These are phyloP conservation scores for Eucalyptus globulus DNA, from an alignment of 345 rosid genomes.

Conservation along the genomic window DNA sequence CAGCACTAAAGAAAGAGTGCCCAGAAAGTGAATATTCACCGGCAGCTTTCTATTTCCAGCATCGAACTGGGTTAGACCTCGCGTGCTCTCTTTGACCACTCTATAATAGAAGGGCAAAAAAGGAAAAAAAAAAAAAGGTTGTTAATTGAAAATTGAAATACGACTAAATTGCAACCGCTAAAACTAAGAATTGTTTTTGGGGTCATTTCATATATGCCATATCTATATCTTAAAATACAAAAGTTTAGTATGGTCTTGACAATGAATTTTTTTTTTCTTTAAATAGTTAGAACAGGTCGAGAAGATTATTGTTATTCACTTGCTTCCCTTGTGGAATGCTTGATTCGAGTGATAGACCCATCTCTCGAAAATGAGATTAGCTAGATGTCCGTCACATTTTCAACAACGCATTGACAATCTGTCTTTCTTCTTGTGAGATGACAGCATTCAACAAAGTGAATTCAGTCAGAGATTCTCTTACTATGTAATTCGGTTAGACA, in stretches of 20 bases:
- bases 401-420: accelerated
- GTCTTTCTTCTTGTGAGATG: accelerated
- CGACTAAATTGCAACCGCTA: not conserved
- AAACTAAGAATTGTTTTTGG: not conserved
- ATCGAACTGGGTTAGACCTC: not conserved
- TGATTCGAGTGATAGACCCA: not conserved
- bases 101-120: not conserved
- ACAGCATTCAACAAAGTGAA: accelerated
- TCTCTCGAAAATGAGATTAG: not conserved
- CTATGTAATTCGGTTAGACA: accelerated
- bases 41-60: not conserved
- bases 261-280: not conserved
- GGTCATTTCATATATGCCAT: not conserved
- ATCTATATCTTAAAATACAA: not conserved
- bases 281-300: not conserved
- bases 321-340: accelerated
- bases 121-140: not conserved
- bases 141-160: not conserved
- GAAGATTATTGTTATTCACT: not conserved
- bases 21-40: not conserved
- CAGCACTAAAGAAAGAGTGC: not conserved
- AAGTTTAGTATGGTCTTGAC: accelerated
- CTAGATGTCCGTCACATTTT: accelerated
- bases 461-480: accelerated
- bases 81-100: not conserved